A percentile compares a stretch with the other conserved stretches of the same genome.
Evolutionary conservation across 352 stramenopile genomes (phyloP).

Genomic region (Phytophthora hibernalis): DNA sequence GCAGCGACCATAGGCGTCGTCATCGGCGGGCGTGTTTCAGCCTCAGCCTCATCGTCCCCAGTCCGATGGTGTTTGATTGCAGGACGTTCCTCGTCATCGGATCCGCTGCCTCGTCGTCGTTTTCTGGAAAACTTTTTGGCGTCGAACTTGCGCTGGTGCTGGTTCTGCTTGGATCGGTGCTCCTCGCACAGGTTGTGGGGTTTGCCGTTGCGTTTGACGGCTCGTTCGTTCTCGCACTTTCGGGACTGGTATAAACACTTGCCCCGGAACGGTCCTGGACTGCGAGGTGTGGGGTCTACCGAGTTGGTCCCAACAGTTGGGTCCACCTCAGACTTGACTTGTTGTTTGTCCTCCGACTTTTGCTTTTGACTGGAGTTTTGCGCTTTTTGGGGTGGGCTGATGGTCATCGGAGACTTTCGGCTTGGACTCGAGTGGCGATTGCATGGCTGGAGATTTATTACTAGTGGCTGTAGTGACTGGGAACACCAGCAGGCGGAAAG

Average conservation of each 20-base stretch:
- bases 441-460: slow-evolving; percentile 19
- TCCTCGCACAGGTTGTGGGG: slow-evolving; percentile 83
- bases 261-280: slow-evolving; percentile 49
- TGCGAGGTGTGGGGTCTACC: slow-evolving; percentile 2
- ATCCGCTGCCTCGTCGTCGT: slow-evolving; percentile 35
- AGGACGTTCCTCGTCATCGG: slow-evolving; percentile 24
- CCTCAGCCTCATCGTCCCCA: slow-evolving; percentile 2
- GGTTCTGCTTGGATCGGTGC: slow-evolving; percentile 81
- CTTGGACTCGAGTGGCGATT: slow-evolving; percentile 6
- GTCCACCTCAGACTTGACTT: not conserved
- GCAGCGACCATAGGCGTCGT: slow-evolving; percentile 11
- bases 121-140: slow-evolving; percentile 80
- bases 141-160: slow-evolving; percentile 86
- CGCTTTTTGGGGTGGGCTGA: slow-evolving; percentile 3
- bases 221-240: slow-evolving; percentile 85
- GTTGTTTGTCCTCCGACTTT: no score
- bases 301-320: no score
- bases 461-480: no score
- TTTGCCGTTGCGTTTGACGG: slow-evolving; percentile 80
- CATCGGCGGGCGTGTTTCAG: no score
- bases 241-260: slow-evolving; percentile 81
- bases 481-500: slow-evolving; percentile 2
- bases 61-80: slow-evolving; percentile 15
- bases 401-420: slow-evolving; percentile 14
- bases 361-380: slow-evolving; percentile 8